Evolutionary conservation across 2,329 filamentous ascomycete species (phyloP).

Genomic region (Mycosphaerella sp.): DNA sequence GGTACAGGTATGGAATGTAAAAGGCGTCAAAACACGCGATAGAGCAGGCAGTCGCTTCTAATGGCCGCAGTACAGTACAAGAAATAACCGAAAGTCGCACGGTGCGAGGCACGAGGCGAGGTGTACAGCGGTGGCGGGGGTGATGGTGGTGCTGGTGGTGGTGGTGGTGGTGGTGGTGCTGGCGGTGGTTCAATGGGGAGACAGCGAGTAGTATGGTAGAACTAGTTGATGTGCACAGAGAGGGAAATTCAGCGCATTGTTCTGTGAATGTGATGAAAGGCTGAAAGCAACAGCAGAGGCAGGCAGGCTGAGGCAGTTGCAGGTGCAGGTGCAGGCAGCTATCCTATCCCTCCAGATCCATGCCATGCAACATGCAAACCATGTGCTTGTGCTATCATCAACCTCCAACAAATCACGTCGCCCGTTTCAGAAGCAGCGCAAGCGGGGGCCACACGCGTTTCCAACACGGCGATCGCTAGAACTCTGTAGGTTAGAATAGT

Average conservation of each 20-base stretch:
- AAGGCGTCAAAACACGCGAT: slow-evolving; percentile 1
- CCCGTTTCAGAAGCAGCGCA: too few relatives aligned
- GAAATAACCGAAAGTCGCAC: slow-evolving; percentile 1
- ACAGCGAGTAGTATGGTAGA: not conserved
- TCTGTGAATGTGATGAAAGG: not conserved
- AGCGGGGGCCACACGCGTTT: too few relatives aligned
- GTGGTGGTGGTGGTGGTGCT: not conserved
- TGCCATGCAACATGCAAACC: too few relatives aligned
- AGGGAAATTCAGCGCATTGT: not conserved
- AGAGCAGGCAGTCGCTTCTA: not conserved
- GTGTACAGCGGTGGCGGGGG: not conserved
- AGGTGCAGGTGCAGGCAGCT: too few relatives aligned
- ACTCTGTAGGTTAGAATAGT: too few relatives aligned
- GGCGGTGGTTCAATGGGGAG: slow-evolving; percentile 4
- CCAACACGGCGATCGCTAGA: too few relatives aligned
- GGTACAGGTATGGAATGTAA: not conserved
- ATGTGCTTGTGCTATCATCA: too few relatives aligned
- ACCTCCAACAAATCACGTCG: too few relatives aligned
- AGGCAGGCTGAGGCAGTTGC: too few relatives aligned
- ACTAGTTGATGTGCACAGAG: not conserved
- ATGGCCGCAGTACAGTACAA: not conserved
- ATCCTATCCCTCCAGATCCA: too few relatives aligned
- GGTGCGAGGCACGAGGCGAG: not conserved
- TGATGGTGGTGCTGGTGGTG: not conserved
- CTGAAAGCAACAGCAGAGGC: too few relatives aligned